These are phyloP conservation scores for Cryphonectria japonica DNA, from an alignment of 2,329 filamentous ascomycete species.

Conservation along the genomic window DNA sequence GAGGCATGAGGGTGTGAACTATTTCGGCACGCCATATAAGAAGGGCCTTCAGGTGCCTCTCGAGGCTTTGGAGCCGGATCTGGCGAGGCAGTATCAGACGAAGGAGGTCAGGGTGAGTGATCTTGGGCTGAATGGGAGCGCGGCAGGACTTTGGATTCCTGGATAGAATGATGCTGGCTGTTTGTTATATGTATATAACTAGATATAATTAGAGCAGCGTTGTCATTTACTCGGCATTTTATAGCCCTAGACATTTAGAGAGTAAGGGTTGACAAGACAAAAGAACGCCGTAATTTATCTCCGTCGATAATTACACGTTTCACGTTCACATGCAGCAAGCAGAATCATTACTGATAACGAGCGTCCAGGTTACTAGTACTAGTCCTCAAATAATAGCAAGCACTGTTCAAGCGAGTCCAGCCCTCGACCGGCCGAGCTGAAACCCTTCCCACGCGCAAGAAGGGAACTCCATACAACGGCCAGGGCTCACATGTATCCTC, in stretches of 20 bases:
- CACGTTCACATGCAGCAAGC: neutral
- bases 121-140: conserved; percentile 30
- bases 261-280: neutral
- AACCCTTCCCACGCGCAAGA: neutral
- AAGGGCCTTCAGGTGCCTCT: conserved; percentile 24
- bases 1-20: conserved; percentile 29
- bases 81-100: conserved; percentile 23
- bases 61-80: conserved; percentile 26
- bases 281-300: neutral
- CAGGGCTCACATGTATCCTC: neutral
- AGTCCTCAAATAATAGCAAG: neutral
- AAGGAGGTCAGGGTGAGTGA: conserved; percentile 30
- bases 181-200: too few relatives aligned
- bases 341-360: neutral
- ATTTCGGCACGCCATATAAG: conserved; percentile 31
- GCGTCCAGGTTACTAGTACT: neutral
- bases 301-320: neutral
- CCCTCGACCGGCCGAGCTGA: neutral
- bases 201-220: too few relatives aligned
- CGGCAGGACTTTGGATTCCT: conserved; percentile 28
- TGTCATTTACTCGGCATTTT: neutral
- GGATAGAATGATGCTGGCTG: neutral
- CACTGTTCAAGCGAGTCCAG: neutral
- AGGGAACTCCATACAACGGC: conserved; percentile 6
- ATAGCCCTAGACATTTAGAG: neutral